Percentiles rank a stretch among this genome's conserved stretches.
phyloP scores from a whole-genome alignment of 169 alveolate species.

The Cryptosporidium ryanae region DNA sequence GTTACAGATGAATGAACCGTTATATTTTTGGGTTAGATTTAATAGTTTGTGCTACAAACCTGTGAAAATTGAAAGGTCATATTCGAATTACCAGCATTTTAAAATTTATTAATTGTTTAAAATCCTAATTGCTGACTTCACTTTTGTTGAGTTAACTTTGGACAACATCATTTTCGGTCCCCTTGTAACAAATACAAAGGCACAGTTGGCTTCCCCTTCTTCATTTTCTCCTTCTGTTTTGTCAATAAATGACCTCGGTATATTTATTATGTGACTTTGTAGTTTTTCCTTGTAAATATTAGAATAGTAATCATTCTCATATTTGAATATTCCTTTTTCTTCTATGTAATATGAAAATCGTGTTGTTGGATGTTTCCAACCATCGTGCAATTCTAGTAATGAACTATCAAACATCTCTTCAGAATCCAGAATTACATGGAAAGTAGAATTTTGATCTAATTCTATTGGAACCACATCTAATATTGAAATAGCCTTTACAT shows the following conservation, averaged over 20 bases:
- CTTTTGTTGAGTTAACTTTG: slow-evolving; percentile 42
- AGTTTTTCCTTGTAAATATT: slow-evolving; percentile 16
- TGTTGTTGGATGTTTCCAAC: slow-evolving; percentile 54
- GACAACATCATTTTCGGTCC: slow-evolving; percentile 46
- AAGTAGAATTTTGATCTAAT: slow-evolving; percentile 4
- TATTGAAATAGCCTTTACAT: slow-evolving; percentile 17
- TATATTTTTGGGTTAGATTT: slow-evolving; percentile 51
- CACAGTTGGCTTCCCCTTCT: not conserved
- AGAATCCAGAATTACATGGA: slow-evolving; percentile 53
- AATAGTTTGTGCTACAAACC: slow-evolving; percentile 29
- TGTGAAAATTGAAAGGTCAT: slow-evolving; percentile 31
- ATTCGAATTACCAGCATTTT: not conserved
- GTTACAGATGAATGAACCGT: slow-evolving; percentile 4
- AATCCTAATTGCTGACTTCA: slow-evolving; percentile 4
- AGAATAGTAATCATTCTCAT: slow-evolving; percentile 47
- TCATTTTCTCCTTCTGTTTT: not conserved
- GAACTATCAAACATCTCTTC: not conserved
- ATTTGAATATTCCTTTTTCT: slow-evolving; percentile 1
- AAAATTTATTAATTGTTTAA: slow-evolving; percentile 19
- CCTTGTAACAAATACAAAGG: slow-evolving; percentile 45
- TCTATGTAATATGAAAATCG: slow-evolving; percentile 49
- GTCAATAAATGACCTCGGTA: slow-evolving; percentile 31
- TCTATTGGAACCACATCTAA: slow-evolving; percentile 46
- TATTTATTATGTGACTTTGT: slow-evolving; percentile 30
- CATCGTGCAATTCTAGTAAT: slow-evolving; percentile 37